Percentiles rank a stretch among this genome's conserved stretches.
Conservation (phyloP, 2,329 filamentous ascomycete species). For the Rhinocladiella similis region DNA sequence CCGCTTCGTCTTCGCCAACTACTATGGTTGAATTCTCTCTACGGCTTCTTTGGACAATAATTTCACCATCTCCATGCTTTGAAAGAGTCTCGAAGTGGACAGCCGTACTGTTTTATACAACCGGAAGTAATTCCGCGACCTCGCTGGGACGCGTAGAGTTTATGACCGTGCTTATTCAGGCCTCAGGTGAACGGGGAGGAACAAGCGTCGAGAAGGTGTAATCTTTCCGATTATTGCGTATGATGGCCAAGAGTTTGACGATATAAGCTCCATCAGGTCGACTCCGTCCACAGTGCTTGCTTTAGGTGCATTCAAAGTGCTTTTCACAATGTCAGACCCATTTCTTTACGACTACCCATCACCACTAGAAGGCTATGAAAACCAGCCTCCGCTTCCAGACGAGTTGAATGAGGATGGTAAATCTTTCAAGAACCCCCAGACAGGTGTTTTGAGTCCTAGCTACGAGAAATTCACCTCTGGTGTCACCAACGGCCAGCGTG, state of each 20-base stretch:
- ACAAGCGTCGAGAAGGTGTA: no score
- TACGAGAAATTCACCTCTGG: constrained; percentile 70
- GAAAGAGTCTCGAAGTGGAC: neutral
- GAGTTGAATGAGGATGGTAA: constrained; percentile 73
- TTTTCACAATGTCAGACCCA: constrained; percentile 48
- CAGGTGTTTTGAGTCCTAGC: constrained; percentile 62
- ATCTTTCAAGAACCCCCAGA: constrained; percentile 67
- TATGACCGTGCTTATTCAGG: no score
- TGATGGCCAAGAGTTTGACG: neutral
- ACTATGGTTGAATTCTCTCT: neutral
- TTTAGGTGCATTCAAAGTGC: no score
- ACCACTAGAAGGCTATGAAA: constrained; percentile 54
- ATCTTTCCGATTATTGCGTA: no score
- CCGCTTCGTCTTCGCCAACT: neutral
- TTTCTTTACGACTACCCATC: constrained; percentile 56
- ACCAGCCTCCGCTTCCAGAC: constrained; percentile 47
- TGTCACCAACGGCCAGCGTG: constrained; percentile 58
- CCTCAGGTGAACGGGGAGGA: no score
- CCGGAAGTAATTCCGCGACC: neutral
- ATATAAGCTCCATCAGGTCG: neutral
- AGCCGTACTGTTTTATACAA: no score
- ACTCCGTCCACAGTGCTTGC: neutral
- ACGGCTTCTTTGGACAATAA: no score
- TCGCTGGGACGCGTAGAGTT: no score
- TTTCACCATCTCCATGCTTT: neutral